Base-by-base conservation (phyloP, 495 filamentous ascomycete species). In the Hypoxylon cercidicola region DNA sequence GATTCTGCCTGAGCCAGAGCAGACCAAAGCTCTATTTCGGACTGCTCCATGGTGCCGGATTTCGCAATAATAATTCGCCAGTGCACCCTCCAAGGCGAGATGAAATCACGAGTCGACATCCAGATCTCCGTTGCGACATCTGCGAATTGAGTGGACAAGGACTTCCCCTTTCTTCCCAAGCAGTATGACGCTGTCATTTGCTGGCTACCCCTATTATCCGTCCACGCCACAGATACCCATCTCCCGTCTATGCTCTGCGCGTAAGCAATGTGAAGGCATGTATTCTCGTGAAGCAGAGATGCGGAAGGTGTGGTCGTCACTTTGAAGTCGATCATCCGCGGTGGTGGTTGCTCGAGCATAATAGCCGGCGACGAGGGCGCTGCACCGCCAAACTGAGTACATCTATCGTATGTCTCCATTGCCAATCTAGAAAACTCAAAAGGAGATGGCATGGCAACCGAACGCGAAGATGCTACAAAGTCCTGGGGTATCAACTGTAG, bases 191-290 rank as follows among this genome's bases (percentile, higher is more conserved):
- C 88, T 4, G 82, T 90, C 63, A 85, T 88, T 72, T 96, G 92
- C 56, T 90, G 83, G 39, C 79, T 85, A 0, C 95, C 96, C 20
- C 80, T 84, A 66, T 87, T 93, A 74, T 98, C 93, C 1, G 90
- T 91, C 96, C 96, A 99, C n/a, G 90, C 90, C 4, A 88, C 93
- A 0, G 89, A 89, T 44, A 97, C 74, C 96, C 96, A 99, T 15
- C 90, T 85, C 45, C 90, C 88, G 70, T 95, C 92, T 25, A 88
- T 77, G 71, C 91, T 94, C 60, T 88, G 87, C 0, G 90, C 89
- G 71, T 94, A 97, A 7, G 91, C 93, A 45, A 98, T 77, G 72
- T 99, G 96, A 10, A 99, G 84, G 60, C 88, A 89, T 11, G 85
- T 88, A 32, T 93, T 92, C 69, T 96, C 92, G 48, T 89, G 87